A percentile compares a stretch with the other conserved stretches of the same genome.
phyloP scores from a whole-genome alignment of 257 asterid genomes.

The Gentiana dahurica region DNA sequence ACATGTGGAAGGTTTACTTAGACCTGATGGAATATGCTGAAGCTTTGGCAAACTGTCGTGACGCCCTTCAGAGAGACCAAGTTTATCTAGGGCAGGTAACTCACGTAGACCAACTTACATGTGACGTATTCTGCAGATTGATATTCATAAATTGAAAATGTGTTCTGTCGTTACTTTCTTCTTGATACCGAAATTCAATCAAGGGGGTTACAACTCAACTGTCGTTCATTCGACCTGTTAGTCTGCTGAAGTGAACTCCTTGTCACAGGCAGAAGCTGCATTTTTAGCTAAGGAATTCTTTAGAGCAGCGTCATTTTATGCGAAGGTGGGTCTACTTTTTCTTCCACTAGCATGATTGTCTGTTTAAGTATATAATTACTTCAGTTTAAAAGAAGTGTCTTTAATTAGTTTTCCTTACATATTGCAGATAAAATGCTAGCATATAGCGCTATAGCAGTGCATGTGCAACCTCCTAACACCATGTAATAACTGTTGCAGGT shows the following conservation, averaged over 20 bases:
- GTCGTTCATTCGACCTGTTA: too few relatives aligned
- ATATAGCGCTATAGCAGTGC: too few relatives aligned
- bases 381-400: too few relatives aligned
- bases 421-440: too few relatives aligned
- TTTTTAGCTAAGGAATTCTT: conserved; percentile 76
- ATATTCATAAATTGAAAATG: too few relatives aligned
- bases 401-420: too few relatives aligned
- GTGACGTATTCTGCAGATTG: too few relatives aligned
- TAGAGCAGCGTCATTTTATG: conserved; percentile 94
- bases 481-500: conserved; percentile 56
- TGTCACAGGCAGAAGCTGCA: conserved; percentile 90
- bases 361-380: too few relatives aligned
- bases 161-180: too few relatives aligned
- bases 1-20: conserved; percentile 98
- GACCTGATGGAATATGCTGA: conserved; percentile 83
- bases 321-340: conserved; percentile 42
- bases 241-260: neutral
- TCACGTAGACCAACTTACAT: too few relatives aligned
- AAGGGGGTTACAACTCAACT: too few relatives aligned
- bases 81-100: conserved; percentile 88
- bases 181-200: too few relatives aligned
- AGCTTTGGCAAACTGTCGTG: conserved; percentile 88
- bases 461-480: conserved; percentile 16
- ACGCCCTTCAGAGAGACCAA: conserved; percentile 91
- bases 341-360: conserved; percentile 3